Evolutionary conservation across 2,329 filamentous ascomycete genomes (phyloP).

Genomic region (Sphaceloma murrayae): DNA sequence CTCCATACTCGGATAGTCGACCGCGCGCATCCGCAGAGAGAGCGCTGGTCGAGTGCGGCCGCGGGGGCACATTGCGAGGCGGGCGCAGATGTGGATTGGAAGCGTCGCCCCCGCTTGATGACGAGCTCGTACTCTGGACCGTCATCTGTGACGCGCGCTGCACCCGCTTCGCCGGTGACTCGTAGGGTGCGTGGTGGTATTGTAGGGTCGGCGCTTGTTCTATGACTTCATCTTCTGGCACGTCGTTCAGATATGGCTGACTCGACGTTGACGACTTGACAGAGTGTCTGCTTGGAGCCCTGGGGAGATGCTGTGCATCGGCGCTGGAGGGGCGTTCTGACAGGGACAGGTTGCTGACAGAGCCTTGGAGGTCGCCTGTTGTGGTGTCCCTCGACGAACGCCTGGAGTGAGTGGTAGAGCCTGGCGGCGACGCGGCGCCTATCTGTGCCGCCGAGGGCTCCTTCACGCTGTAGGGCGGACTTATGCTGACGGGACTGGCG

Average conservation of each 20-base stretch:
- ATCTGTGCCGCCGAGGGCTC: slow-evolving; percentile 24
- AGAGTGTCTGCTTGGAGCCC: slow-evolving; percentile 13
- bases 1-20: slow-evolving; percentile 43
- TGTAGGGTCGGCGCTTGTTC: slow-evolving; percentile 34
- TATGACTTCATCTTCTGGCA: slow-evolving; percentile 25
- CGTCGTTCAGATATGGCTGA: slow-evolving; percentile 16
- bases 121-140: slow-evolving; percentile 25
- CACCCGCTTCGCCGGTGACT: slow-evolving; percentile 24
- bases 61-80: slow-evolving; percentile 49
- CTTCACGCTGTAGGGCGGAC: slow-evolving; percentile 24
- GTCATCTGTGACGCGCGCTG: slow-evolving; percentile 27
- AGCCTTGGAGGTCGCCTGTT: slow-evolving; percentile 12
- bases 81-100: slow-evolving; percentile 24
- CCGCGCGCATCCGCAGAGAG: slow-evolving; percentile 61
- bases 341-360: slow-evolving; percentile 18
- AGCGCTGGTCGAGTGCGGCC: slow-evolving; percentile 71
- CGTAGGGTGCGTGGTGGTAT: slow-evolving; percentile 43
- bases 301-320: neutral
- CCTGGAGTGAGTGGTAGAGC: slow-evolving; percentile 14
- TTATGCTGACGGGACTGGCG: slow-evolving; percentile 28
- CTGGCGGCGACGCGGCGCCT: slow-evolving; percentile 10
- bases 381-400: slow-evolving; percentile 15
- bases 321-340: slow-evolving; percentile 9
- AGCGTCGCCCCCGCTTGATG: slow-evolving; percentile 22
- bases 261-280: slow-evolving; percentile 15